Evolutionary conservation across 2,329 filamentous ascomycete species (phyloP), one percentile per base, ranked within the genome.

Genomic region (Ambrosiella cleistominuta): DNA sequence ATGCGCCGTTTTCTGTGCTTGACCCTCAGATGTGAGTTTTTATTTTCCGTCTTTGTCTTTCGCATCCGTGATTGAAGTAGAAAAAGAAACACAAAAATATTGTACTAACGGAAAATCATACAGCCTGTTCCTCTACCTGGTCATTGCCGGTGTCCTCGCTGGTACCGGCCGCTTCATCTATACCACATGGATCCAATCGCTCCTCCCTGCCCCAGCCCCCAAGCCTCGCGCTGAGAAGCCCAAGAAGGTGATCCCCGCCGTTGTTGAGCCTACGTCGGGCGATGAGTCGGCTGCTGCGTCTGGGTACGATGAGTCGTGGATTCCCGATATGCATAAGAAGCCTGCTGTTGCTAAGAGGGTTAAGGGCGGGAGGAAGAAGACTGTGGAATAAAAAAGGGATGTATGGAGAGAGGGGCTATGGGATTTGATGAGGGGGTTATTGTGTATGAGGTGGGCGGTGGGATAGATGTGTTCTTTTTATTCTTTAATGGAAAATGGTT

Each of bases 71-170:
- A 27, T 27, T 27, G 27, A 5, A 27, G 27, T 3, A 27, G 27
- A 27, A 27, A 9, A 17, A 49, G 27, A 8, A 15, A 35, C 63
- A 78, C 84, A 11, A 47, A 59, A 47, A 13, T 1, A 15, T 47
- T 47, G 27, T 27, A 27, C 27, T 27, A 27, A 56, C n/a, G 27
- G 27, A n/a, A 4, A 1, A 1, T 2, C 0, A 2, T 8, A 12
- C 58, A 97, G 93, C 69, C 88, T 97, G 74, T 98, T 98, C 82
- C 82, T 98, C 62, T 97, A 97, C 77, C 77, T 95, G 69, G 83
- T 97, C 76, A 85, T 98, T 65, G 76, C 84, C 57, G 83, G 78
- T 62, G 80, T 78, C 62, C 94, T 95, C 69, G 81, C 73, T 63
- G 89, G 86, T 62, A 88, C 84, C 57, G 80, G 85, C 69, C 96